Percentiles rank a stretch among this genome's conserved stretches.
phyloP scores from a whole-genome alignment of 495 filamentous ascomycete species.

The Cercophora samala region DNA sequence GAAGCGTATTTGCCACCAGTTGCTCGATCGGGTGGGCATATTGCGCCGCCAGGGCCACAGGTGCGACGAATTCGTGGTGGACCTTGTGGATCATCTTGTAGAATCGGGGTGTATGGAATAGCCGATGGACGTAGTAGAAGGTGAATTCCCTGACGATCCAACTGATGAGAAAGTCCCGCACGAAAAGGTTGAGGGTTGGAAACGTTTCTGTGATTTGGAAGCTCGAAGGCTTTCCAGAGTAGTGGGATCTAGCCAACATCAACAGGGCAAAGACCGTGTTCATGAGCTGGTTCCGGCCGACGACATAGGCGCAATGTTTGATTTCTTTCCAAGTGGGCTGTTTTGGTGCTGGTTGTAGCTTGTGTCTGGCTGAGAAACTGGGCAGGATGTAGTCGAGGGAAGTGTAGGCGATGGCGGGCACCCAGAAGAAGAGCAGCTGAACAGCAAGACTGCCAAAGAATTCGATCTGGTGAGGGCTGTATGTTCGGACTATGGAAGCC shows the following conservation, averaged over 20 bases:
- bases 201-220: slow-evolving; percentile 38
- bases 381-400: slow-evolving; percentile 44
- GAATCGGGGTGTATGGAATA: slow-evolving; percentile 50
- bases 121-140: slow-evolving; percentile 57
- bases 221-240: slow-evolving; percentile 28
- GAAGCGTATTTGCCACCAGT: slow-evolving; percentile 52
- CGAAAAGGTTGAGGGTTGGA: slow-evolving; percentile 37
- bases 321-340: slow-evolving; percentile 49
- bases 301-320: slow-evolving; percentile 43
- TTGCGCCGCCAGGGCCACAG: slow-evolving; percentile 56
- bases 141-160: slow-evolving; percentile 48
- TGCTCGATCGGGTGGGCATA: slow-evolving; percentile 60
- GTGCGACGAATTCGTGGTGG: slow-evolving; percentile 58
- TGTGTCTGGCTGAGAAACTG: slow-evolving; percentile 50
- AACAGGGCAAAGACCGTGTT: slow-evolving; percentile 38
- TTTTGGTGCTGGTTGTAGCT: slow-evolving; percentile 52
- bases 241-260: slow-evolving; percentile 25
- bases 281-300: slow-evolving; percentile 47
- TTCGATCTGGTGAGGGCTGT: slow-evolving; percentile 30
- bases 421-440: slow-evolving; percentile 52
- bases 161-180: slow-evolving; percentile 45
- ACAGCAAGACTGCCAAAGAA: slow-evolving; percentile 45
- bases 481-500: slow-evolving; percentile 21
- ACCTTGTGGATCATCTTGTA: slow-evolving; percentile 54
- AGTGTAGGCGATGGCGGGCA: slow-evolving; percentile 45